Conservation (phyloP, 345 rosid genomes). For the Populus deltoides region DNA sequence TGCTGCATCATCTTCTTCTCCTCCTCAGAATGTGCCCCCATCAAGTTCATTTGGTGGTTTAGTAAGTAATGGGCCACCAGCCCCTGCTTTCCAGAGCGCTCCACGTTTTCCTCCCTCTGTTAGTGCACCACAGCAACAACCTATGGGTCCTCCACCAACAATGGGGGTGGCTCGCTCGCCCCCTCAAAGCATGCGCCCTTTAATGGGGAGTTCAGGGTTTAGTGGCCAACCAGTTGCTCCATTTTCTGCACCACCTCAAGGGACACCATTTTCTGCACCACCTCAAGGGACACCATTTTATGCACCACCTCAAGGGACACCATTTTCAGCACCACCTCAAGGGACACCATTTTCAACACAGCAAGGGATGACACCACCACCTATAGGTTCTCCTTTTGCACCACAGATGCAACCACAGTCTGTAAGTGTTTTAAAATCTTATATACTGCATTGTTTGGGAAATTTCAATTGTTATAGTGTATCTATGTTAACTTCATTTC, state of each 20-base stretch:
- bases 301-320: constrained; percentile 42
- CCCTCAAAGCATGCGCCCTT: constrained; percentile 45
- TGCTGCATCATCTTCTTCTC: background rate
- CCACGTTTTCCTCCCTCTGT: constrained; percentile 23
- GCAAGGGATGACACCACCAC: constrained; percentile 45
- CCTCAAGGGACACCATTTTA: constrained; percentile 39
- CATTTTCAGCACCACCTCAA: constrained; percentile 47
- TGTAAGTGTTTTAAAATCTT: constrained; percentile 25
- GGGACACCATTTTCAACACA: constrained; percentile 43
- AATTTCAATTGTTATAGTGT: background rate
- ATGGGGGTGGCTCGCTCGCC: constrained; percentile 19
- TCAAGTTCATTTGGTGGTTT: constrained; percentile 12
- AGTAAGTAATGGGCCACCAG: constrained; percentile 32
- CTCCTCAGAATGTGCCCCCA: constrained; percentile 9
- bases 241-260: constrained; percentile 21
- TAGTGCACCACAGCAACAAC: constrained; percentile 15
- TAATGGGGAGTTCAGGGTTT: constrained; percentile 38
- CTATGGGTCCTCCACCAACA: constrained; percentile 23
- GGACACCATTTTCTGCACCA: constrained; percentile 34
- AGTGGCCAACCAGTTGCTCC: constrained; percentile 41
- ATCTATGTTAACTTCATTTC: background rate
- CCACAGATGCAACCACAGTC: constrained; percentile 52
- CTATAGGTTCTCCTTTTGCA: constrained; percentile 59
- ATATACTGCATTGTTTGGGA: background rate
- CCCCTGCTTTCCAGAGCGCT: constrained; percentile 20